Evolutionary conservation across 768 basidiomycete genomes (phyloP), one percentile per base, ranked within the genome.

Genomic region (Roridomyces roridus): DNA sequence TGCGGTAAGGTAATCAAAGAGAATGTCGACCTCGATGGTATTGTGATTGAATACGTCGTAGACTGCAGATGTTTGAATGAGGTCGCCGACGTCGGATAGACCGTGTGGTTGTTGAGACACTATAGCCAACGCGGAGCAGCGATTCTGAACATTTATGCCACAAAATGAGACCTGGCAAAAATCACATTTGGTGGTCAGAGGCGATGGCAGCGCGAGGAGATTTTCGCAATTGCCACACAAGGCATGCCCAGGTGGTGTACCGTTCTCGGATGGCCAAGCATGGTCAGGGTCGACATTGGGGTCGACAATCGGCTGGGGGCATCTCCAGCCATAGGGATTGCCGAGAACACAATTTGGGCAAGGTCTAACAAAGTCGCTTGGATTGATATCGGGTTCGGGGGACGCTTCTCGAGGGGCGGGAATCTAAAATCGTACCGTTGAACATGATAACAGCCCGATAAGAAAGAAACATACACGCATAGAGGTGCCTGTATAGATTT

Each of bases 191-290:
- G 89, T 83, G n/a, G 92, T 91, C 28, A 84, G 72, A 14, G 92
- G 92, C 12, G 92, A 90, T 28, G 74, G 77, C 4, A 88, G 71
- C 24, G 90, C 89, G 23, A 92, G 82, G 5, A 92, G 67, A 65
- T 83, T 91, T 72, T 93, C 92, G 66, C 92, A 94, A 66, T 92
- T 91, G 26, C 89, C 92, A 60, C 92, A 94, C 64, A 85, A 83
- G 11, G 75, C 85, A 61, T 94, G 92, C 18, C 91, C 92, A 1
- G 90, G 88, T 3, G 92, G 92, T 6, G 80, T 64, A 34, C 92
- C 92, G 46, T 92, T 85, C 34, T 92, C 91, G 26, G 89, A 70
- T 55, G 79, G 85, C 89, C 90, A 92, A 4, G 91, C 91, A 63
- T 83, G 78, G 24, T 89, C 89, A 3, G 84, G 74, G 68, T 93